Conservation (phyloP, 1,284 basidiomycete genomes). For the Serendipita sp. region DNA sequence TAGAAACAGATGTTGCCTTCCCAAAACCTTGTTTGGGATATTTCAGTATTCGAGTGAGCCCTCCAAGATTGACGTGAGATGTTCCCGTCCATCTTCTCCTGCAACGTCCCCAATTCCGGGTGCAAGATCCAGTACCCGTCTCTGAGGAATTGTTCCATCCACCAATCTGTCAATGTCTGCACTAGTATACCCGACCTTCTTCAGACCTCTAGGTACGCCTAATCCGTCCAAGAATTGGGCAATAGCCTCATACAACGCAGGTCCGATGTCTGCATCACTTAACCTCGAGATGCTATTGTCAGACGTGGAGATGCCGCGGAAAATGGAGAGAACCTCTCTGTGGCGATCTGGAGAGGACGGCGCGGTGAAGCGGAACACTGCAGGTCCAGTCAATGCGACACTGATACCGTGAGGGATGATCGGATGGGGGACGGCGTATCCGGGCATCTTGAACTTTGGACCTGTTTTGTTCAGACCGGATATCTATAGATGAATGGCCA, state of each 20-base stretch:
- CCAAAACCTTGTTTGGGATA: neutral
- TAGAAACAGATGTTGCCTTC: neutral
- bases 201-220: conserved; percentile 78
- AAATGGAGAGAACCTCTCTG: conserved; percentile 77
- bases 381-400: conserved; percentile 82
- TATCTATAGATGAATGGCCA: conserved; percentile 38
- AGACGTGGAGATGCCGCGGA: conserved; percentile 45
- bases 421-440: conserved; percentile 66
- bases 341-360: conserved; percentile 85
- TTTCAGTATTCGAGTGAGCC: conserved; percentile 56
- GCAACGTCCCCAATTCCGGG: conserved; percentile 70
- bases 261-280: conserved; percentile 71
- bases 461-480: conserved; percentile 91
- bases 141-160: conserved; percentile 76
- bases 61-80: conserved; percentile 65
- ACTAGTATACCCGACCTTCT: conserved; percentile 67
- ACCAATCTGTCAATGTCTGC: conserved; percentile 57
- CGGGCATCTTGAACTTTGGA: conserved; percentile 76
- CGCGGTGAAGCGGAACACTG: conserved; percentile 89
- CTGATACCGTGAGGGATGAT: conserved; percentile 88
- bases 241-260: conserved; percentile 76
- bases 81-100: conserved; percentile 65
- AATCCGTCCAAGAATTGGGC: conserved; percentile 79
- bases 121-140: conserved; percentile 75
- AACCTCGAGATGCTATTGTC: conserved; percentile 57